phyloP scores from a whole-genome alignment of 2,329 filamentous ascomycete genomes.

The Passalora sequoiae region DNA sequence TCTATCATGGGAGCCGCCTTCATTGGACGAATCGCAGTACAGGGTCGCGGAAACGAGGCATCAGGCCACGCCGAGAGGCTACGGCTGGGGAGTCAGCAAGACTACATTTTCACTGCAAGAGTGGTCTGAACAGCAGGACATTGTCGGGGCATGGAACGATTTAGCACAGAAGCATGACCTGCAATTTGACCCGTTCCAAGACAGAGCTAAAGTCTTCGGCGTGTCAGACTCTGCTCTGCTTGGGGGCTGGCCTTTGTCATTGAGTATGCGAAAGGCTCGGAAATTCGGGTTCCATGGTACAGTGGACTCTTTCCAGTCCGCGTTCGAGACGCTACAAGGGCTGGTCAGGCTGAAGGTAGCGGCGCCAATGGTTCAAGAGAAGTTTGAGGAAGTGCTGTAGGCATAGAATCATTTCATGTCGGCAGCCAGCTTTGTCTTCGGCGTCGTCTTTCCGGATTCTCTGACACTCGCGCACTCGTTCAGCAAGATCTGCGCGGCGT shows the following conservation, averaged over 20 bases:
- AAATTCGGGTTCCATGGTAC: conserved; percentile 44
- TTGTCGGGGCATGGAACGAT: conserved; percentile 41
- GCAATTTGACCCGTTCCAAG: conserved; percentile 25
- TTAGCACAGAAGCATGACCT: conserved; percentile 15
- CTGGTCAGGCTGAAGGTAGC: conserved; percentile 34
- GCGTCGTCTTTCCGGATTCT: too few species aligned
- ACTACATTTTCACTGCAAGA: conserved; percentile 24
- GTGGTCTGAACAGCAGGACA: conserved; percentile 45
- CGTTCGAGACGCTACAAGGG: conserved; percentile 36
- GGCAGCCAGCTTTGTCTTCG: too few species aligned
- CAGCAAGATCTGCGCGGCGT: not conserved
- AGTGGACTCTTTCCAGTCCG: conserved; percentile 41
- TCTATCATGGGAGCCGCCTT: conserved; percentile 15
- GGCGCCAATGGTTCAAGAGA: conserved; percentile 9
- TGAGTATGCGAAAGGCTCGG: conserved; percentile 35
- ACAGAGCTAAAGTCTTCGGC: conserved; percentile 29
- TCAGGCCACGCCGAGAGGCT: conserved; percentile 17
- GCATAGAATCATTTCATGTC: too few species aligned
- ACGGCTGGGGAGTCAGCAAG: conserved; percentile 13
- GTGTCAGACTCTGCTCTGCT: conserved; percentile 21
- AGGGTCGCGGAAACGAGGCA: conserved; percentile 10
- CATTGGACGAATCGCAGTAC: conserved; percentile 15
- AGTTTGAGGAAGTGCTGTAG: conserved; percentile 4
- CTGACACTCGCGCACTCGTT: not conserved
- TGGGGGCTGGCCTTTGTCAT: conserved; percentile 32